These are phyloP conservation scores for Citrus cavaleriei DNA, from an alignment of 345 rosid genomes.

Conservation along the genomic window DNA sequence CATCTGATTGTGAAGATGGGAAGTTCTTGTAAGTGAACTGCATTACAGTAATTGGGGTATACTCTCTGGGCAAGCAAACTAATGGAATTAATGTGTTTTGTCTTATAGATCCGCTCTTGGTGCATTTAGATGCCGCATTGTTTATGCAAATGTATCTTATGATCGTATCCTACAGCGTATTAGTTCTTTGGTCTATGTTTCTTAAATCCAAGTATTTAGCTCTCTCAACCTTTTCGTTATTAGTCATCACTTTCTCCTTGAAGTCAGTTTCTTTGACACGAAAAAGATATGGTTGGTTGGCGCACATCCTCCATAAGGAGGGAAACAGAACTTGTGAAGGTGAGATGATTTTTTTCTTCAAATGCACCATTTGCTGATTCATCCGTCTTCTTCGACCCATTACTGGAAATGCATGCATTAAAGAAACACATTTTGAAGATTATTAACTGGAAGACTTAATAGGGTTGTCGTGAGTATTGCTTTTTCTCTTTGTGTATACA, in stretches of 20 bases:
- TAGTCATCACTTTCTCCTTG: conserved; percentile 6
- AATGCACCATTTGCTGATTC: background rate
- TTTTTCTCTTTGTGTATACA: background rate
- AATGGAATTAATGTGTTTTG: conserved; percentile 5
- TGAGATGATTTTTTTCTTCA: conserved; percentile 22
- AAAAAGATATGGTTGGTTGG: conserved; percentile 98
- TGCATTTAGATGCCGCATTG: conserved; percentile 64
- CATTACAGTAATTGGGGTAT: conserved; percentile 3
- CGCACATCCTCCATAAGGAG: conserved; percentile 97
- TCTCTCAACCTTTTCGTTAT: background rate
- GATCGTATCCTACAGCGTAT: conserved; percentile 74
- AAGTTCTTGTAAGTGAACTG: conserved; percentile 60
- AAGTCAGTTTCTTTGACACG: conserved; percentile 39
- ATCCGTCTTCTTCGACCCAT: background rate
- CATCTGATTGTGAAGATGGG: conserved; percentile 75
- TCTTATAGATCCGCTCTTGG: conserved; percentile 72
- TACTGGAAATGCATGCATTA: background rate
- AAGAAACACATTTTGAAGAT: too few relatives aligned
- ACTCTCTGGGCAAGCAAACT: conserved; percentile 4
- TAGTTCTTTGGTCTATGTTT: background rate
- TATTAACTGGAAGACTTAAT: too few relatives aligned
- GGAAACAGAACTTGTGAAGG: conserved; percentile 84
- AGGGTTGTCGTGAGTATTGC: background rate
- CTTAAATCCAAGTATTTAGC: background rate
- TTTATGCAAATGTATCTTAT: conserved; percentile 92